These are phyloP conservation scores for Boletus rubescentipes DNA, from an alignment of 768 basidiomycete genomes.

Conservation along the genomic window DNA sequence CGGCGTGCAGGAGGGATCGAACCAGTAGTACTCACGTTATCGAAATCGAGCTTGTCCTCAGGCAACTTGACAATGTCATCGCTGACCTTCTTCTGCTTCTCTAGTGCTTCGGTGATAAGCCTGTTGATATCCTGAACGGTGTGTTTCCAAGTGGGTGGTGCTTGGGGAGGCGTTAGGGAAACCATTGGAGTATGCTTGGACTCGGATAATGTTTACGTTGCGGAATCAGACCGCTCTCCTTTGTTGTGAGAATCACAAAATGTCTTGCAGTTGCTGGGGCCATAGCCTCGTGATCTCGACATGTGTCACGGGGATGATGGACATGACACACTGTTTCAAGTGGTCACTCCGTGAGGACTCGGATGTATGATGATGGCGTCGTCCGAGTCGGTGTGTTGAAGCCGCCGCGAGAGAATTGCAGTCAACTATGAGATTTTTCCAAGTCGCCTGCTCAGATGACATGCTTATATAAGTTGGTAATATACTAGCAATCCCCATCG, in stretches of 20 bases:
- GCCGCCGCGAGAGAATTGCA: no score
- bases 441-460: no score
- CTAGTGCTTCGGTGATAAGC: slow-evolving; percentile 59
- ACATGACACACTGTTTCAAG: neutral
- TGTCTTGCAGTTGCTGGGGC: neutral
- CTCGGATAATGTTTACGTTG: neutral
- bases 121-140: slow-evolving; percentile 56
- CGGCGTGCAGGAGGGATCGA: neutral
- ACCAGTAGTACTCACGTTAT: slow-evolving; percentile 49
- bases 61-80: slow-evolving; percentile 62
- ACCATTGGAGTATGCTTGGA: slow-evolving; percentile 31
- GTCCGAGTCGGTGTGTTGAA: neutral
- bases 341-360: neutral
- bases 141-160: slow-evolving; percentile 66
- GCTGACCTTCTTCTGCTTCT: slow-evolving; percentile 49
- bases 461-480: no score
- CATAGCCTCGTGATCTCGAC: neutral
- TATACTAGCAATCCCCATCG: no score
- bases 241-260: neutral
- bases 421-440: no score
- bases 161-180: slow-evolving; percentile 61
- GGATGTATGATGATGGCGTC: neutral
- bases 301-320: neutral
- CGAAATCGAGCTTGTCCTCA: slow-evolving; percentile 58
- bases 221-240: neutral